These are phyloP conservation scores for Annulohypoxylon nitens DNA, from an alignment of 495 filamentous ascomycete genomes.

Conservation along the genomic window DNA sequence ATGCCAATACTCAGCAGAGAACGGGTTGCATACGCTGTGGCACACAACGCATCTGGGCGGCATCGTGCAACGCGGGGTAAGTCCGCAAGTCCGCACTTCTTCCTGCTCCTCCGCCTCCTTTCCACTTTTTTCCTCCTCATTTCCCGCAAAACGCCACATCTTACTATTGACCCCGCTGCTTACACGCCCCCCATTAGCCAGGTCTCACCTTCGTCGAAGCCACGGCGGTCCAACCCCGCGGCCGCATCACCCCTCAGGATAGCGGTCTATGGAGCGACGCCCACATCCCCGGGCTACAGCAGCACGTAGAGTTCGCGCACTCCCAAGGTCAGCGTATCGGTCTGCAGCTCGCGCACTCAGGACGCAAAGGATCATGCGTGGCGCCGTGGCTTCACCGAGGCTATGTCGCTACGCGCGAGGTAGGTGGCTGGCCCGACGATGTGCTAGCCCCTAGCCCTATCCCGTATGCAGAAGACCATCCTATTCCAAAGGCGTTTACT, in stretches of 20 bases:
- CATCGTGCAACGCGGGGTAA: constrained; percentile 71
- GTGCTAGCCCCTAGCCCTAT: constrained; percentile 69
- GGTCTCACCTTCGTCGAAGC: constrained; percentile 79
- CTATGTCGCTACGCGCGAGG: constrained; percentile 55
- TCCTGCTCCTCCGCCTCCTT: not conserved
- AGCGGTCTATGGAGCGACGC: constrained; percentile 80
- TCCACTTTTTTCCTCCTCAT: not conserved
- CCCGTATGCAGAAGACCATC: constrained; percentile 52
- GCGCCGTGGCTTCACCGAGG: constrained; percentile 46
- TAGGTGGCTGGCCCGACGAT: constrained; percentile 75
- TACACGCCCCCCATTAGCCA: constrained; percentile 50
- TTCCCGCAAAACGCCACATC: not conserved
- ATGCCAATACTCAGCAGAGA: constrained; percentile 77
- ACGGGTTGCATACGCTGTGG: constrained; percentile 73
- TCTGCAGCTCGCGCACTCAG: constrained; percentile 82
- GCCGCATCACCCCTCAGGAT: constrained; percentile 80
- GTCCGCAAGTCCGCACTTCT: not conserved
- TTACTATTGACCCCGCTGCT: not conserved
- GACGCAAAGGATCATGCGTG: constrained; percentile 76
- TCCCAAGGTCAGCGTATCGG: constrained; percentile 76
- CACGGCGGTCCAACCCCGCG: constrained; percentile 74
- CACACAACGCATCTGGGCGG: constrained; percentile 68
- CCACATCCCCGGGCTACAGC: constrained; percentile 72
- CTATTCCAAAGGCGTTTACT: constrained; percentile 62
- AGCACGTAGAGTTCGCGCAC: constrained; percentile 76